Evolutionary conservation across 768 basidiomycete species (phyloP).

Genomic region (Boletus huronensis): DNA sequence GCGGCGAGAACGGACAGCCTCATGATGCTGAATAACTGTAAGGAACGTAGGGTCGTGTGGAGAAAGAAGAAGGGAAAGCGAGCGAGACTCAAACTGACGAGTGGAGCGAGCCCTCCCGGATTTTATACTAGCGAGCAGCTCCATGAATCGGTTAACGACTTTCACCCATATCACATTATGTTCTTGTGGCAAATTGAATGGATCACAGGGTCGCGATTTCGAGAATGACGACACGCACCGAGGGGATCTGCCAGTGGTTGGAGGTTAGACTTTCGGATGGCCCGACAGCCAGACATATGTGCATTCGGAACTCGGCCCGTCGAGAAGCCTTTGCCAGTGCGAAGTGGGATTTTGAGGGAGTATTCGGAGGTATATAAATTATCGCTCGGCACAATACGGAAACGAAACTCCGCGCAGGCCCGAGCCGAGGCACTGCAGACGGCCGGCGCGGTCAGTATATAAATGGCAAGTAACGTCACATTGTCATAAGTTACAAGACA

Average conservation of each 20-base stretch:
- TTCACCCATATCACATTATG: conserved; percentile 5
- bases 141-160: conserved; percentile 6
- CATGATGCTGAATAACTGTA: conserved; percentile 10
- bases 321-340: no score
- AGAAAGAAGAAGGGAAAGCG: neutral
- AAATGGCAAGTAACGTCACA: neutral
- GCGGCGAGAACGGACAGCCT: conserved; percentile 8
- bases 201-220: neutral
- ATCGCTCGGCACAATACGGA: neutral
- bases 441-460: neutral
- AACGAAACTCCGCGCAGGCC: neutral
- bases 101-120: neutral
- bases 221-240: neutral
- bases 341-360: no score
- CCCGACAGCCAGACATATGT: no score
- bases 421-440: no score
- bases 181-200: neutral
- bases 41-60: neutral
- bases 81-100: neutral
- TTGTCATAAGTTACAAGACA: no score
- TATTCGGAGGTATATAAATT: neutral
- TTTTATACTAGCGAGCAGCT: conserved; percentile 7
- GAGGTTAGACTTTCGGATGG: neutral
- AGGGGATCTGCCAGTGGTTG: no score
- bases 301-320: neutral